A percentile compares a stretch with the other conserved stretches of the same genome.
Evolutionary conservation across 805 yeast genomes (phyloP).

Genomic region (Monosporozyma aerobia): DNA sequence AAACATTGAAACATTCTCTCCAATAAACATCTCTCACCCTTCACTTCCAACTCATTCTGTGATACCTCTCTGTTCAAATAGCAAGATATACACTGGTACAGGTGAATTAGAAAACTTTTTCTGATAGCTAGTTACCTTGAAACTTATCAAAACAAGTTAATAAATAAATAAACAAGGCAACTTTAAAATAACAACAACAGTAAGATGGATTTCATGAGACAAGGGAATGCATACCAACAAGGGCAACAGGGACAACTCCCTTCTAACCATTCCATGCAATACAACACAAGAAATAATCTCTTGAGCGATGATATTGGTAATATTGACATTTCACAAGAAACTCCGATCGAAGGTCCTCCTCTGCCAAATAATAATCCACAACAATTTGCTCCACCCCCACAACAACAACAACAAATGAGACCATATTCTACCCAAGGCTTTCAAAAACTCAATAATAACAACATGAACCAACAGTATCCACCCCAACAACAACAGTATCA

Average conservation of each 20-base stretch:
- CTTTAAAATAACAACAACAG: neutral
- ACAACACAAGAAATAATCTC: conserved; percentile 29
- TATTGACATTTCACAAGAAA: conserved; percentile 38
- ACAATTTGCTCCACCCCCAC: conserved; percentile 5
- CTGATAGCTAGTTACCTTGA: neutral
- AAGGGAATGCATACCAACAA: neutral
- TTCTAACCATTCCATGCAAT: conserved; percentile 8
- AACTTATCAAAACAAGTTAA: too few relatives aligned
- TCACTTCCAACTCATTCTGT: neutral
- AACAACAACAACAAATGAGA: conserved; percentile 9
- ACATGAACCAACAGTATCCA: neutral
- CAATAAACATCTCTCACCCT: neutral
- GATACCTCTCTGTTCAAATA: neutral
- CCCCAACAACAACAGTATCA: conserved; percentile 11
- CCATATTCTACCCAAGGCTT: neutral
- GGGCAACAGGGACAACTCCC: conserved; percentile 1
- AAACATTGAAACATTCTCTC: neutral
- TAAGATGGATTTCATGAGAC: neutral
- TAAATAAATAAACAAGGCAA: too few relatives aligned
- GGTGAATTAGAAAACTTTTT: neutral
- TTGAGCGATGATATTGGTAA: conserved; percentile 34
- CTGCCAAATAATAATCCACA: conserved; percentile 5
- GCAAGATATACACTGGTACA: neutral
- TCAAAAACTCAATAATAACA: neutral
- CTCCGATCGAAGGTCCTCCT: conserved; percentile 23